These are phyloP conservation scores for Rhizoctonia solani DNA, from an alignment of 1,284 basidiomycete species.

Conservation along the genomic window DNA sequence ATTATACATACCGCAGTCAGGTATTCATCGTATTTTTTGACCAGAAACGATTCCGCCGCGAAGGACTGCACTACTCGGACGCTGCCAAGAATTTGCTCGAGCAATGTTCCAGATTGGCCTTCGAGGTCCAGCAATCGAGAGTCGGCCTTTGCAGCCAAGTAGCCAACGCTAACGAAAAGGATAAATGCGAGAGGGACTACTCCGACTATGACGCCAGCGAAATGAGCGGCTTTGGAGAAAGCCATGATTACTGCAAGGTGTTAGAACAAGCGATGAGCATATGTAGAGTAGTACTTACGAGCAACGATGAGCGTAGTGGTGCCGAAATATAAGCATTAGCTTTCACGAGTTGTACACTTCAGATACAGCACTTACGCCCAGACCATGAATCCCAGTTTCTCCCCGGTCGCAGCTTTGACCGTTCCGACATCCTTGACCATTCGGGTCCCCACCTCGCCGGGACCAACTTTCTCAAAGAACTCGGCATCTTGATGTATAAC, in stretches of 20 bases:
- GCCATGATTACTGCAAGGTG: constrained; percentile 44
- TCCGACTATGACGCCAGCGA: constrained; percentile 48
- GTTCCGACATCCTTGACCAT: constrained; percentile 47
- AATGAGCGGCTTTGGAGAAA: constrained; percentile 45
- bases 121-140: constrained; percentile 44
- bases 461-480: constrained; percentile 49
- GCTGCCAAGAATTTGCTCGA: constrained; percentile 49
- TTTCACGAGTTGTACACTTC: background rate
- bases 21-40: constrained; percentile 44
- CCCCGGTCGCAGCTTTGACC: constrained; percentile 48
- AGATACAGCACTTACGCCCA: constrained; percentile 39
- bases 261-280: background rate
- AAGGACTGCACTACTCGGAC: constrained; percentile 50
- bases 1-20: background rate
- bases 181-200: constrained; percentile 46
- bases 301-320: constrained; percentile 42
- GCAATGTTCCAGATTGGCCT: constrained; percentile 46
- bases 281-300: constrained; percentile 34
- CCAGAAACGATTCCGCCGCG: constrained; percentile 43
- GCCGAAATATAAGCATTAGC: background rate
- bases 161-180: constrained; percentile 43
- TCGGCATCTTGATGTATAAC: constrained; percentile 48
- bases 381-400: constrained; percentile 47
- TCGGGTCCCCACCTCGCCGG: constrained; percentile 48
- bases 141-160: constrained; percentile 43